These are phyloP conservation scores for Sarcomyxa edulis DNA, from an alignment of 768 basidiomycete species.

Conservation along the genomic window DNA sequence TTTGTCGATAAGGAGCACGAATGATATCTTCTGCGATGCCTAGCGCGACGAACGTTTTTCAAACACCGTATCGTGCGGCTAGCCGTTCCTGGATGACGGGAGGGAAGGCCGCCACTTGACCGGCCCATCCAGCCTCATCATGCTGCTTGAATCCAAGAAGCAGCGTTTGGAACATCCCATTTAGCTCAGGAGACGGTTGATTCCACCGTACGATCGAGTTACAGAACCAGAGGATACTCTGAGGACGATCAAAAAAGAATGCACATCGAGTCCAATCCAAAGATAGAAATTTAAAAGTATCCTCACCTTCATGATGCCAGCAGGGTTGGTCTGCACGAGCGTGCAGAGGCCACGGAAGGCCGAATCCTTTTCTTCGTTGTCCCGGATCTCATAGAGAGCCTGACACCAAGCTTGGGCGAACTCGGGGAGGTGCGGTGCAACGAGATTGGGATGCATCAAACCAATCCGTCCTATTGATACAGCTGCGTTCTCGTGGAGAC, in stretches of 20 bases:
- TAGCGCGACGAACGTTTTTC: slow-evolving; percentile 14
- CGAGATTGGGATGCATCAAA: slow-evolving; percentile 82
- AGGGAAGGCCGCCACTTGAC: slow-evolving; percentile 80
- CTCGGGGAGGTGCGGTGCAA: slow-evolving; percentile 83
- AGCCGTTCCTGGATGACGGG: slow-evolving; percentile 86
- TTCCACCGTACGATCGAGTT: slow-evolving; percentile 97
- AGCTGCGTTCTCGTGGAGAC: slow-evolving; percentile 95
- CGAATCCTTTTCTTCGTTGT: slow-evolving; percentile 99
- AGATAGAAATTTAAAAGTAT: background rate
- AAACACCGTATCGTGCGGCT: slow-evolving; percentile 83
- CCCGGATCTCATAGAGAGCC: slow-evolving; percentile 95
- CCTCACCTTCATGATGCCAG: slow-evolving; percentile 85
- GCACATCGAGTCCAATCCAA: slow-evolving; percentile 3
- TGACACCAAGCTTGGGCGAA: slow-evolving; percentile 98
- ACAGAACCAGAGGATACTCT: slow-evolving; percentile 97
- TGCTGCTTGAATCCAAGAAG: slow-evolving; percentile 88
- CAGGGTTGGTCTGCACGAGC: slow-evolving; percentile 90
- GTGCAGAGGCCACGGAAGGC: slow-evolving; percentile 98
- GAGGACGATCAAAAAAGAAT: slow-evolving; percentile 6
- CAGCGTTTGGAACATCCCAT: slow-evolving; percentile 90
- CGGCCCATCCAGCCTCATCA: slow-evolving; percentile 80
- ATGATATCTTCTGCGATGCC: too few relatives aligned
- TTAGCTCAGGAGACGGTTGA: slow-evolving; percentile 85
- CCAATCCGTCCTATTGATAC: slow-evolving; percentile 97
- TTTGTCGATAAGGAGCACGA: slow-evolving; percentile 7